These are phyloP conservation scores for Coemansia sp. DNA, from an alignment of 371 early-diverging fungal genomes.

Conservation along the genomic window DNA sequence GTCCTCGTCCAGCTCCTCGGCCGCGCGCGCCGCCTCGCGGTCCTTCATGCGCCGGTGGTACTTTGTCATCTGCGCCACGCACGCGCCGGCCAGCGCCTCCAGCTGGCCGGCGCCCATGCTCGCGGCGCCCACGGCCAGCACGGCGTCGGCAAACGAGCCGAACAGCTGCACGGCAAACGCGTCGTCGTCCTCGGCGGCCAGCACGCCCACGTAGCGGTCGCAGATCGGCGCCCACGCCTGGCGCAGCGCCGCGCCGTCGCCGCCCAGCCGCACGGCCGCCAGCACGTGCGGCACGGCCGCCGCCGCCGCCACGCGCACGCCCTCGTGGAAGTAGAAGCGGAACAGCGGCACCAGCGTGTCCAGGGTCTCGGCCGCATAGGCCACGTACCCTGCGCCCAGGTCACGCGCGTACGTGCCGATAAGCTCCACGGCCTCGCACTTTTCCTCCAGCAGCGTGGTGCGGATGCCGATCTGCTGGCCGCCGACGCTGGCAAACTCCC, in stretches of 20 bases:
- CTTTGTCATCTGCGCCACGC: constrained; percentile 67
- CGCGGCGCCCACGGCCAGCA: constrained; percentile 68
- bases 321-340: constrained; percentile 96
- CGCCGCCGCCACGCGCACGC: constrained; percentile 88
- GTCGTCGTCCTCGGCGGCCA: constrained; percentile 75
- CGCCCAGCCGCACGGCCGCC: constrained; percentile 29
- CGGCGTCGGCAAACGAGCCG: constrained; percentile 69
- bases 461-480: constrained; percentile 94
- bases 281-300: constrained; percentile 80
- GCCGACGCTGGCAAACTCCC: constrained; percentile 88
- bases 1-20: constrained; percentile 84
- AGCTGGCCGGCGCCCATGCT: constrained; percentile 65
- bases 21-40: constrained; percentile 70
- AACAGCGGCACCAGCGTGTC: constrained; percentile 85
- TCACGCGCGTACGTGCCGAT: constrained; percentile 90
- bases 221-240: constrained; percentile 53
- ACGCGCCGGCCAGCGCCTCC: constrained; percentile 65
- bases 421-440: constrained; percentile 97
- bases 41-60: constrained; percentile 68
- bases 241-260: constrained; percentile 38
- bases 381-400: constrained; percentile 84
- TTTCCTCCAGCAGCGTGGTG: constrained; percentile 93
- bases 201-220: constrained; percentile 67
- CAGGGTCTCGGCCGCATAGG: constrained; percentile 78
- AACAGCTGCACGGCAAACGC: constrained; percentile 76